Percentiles rank a stretch among this genome's conserved stretches.
phyloP scores from a whole-genome alignment of 2,329 filamentous ascomycete species.

The Phialophora tarda region DNA sequence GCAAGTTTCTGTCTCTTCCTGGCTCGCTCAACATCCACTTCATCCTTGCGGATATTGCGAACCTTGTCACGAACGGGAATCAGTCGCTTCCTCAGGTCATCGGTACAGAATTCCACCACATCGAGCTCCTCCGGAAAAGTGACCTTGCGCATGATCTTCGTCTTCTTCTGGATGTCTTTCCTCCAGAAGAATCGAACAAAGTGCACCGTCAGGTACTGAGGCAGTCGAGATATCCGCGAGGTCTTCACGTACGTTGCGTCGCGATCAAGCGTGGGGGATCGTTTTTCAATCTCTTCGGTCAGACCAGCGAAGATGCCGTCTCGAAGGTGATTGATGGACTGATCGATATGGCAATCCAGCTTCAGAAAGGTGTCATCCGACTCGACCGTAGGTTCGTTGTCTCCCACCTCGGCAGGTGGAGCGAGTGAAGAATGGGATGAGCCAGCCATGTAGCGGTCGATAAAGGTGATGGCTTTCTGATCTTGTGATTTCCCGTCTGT shows the following conservation, averaged over 20 bases:
- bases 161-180: slow-evolving; percentile 92
- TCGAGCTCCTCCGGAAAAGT: slow-evolving; percentile 94
- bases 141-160: slow-evolving; percentile 99
- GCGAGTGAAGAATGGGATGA: slow-evolving; percentile 77
- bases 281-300: slow-evolving; percentile 89
- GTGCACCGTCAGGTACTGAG: slow-evolving; percentile 95
- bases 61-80: slow-evolving; percentile 96
- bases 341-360: slow-evolving; percentile 93
- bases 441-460: slow-evolving; percentile 90
- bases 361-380: slow-evolving; percentile 82
- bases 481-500: slow-evolving; percentile 47
- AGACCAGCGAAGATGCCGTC: slow-evolving; percentile 85
- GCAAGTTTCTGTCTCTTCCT: slow-evolving; percentile 87
- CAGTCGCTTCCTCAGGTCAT: slow-evolving; percentile 80
- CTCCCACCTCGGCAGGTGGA: slow-evolving; percentile 75
- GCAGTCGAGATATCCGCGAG: slow-evolving; percentile 85
- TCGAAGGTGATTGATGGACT: slow-evolving; percentile 82
- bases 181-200: slow-evolving; percentile 99
- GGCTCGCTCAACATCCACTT: slow-evolving; percentile 87
- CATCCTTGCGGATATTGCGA: slow-evolving; percentile 91
- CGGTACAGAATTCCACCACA: slow-evolving; percentile 91
- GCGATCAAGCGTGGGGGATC: slow-evolving; percentile 74
- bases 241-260: slow-evolving; percentile 87
- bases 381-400: slow-evolving; percentile 71
- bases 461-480: slow-evolving; percentile 68